Conservation (phyloP, 805 yeast genomes). For the Sugiyamaella mastotermitis region DNA sequence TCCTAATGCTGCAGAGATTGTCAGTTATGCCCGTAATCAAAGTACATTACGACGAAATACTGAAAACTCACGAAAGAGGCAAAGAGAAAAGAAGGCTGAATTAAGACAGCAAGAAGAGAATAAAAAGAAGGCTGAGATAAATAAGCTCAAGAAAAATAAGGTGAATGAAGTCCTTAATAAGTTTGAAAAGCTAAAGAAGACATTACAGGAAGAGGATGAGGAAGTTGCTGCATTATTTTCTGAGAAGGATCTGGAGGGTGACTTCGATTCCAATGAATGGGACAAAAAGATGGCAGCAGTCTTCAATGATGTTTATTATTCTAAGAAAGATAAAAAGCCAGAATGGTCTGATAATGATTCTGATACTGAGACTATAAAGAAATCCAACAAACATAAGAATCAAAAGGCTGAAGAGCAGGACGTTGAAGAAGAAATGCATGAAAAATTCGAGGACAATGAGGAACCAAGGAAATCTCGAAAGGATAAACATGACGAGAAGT, state of each 20-base stretch:
- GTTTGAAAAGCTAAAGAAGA: slow-evolving; percentile 55
- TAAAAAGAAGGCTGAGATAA: slow-evolving; percentile 54
- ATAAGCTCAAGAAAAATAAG: slow-evolving; percentile 69
- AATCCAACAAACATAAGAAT: slow-evolving; percentile 39
- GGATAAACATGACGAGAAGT: slow-evolving; percentile 56
- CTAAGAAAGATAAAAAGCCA: slow-evolving; percentile 50
- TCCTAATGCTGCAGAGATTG: slow-evolving; percentile 82
- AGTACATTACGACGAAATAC: slow-evolving; percentile 84
- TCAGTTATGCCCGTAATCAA: slow-evolving; percentile 88
- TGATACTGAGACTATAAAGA: slow-evolving; percentile 35
- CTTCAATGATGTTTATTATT: slow-evolving; percentile 78
- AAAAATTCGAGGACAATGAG: slow-evolving; percentile 18
- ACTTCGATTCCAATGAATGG: slow-evolving; percentile 89
- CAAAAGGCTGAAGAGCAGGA: slow-evolving; percentile 36
- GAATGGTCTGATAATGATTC: slow-evolving; percentile 60
- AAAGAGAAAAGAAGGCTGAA: slow-evolving; percentile 66
- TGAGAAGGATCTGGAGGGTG: slow-evolving; percentile 72
- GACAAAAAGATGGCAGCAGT: slow-evolving; percentile 77
- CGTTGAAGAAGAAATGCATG: slow-evolving; percentile 22
- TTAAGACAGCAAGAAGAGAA: slow-evolving; percentile 45
- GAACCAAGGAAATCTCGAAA: slow-evolving; percentile 21
- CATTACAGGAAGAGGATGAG: slow-evolving; percentile 60
- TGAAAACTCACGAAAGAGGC: slow-evolving; percentile 68
- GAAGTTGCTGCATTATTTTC: slow-evolving; percentile 64
- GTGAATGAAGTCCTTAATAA: slow-evolving; percentile 73